Evolutionary conservation across 495 filamentous ascomycete species (phyloP).

Genomic region (Podospora sp.): DNA sequence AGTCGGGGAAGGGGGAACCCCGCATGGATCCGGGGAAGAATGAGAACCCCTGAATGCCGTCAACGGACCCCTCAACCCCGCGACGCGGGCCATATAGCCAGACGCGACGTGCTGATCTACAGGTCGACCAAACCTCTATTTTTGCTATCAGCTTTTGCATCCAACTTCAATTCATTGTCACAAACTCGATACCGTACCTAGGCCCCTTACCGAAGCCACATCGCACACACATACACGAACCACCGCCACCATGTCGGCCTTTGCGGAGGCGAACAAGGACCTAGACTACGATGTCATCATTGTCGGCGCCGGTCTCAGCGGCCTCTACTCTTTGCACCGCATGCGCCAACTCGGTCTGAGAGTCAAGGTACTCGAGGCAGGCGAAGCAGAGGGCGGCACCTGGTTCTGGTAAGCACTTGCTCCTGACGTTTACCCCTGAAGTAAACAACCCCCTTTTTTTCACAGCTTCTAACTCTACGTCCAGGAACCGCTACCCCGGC

Average conservation of each 20-base stretch:
- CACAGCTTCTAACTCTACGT: conserved; percentile 21
- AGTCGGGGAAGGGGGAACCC: too few relatives aligned
- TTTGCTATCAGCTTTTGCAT: not conserved
- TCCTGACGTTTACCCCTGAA: too few relatives aligned
- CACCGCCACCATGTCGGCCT: conserved; percentile 15
- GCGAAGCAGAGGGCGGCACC: conserved; percentile 52
- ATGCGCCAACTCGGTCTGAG: conserved; percentile 48
- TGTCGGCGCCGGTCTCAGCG: conserved; percentile 56
- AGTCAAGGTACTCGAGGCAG: conserved; percentile 50
- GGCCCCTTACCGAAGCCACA: too few relatives aligned
- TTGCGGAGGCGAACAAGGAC: conserved; percentile 20
- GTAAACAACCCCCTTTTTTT: not conserved
- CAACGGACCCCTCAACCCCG: too few relatives aligned
- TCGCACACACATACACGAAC: too few relatives aligned
- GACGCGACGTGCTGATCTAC: too few relatives aligned
- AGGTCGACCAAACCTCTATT: too few relatives aligned
- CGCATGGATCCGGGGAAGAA: too few relatives aligned
- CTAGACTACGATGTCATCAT: conserved; percentile 50
- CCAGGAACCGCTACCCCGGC: conserved; percentile 47
- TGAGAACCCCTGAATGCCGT: too few relatives aligned
- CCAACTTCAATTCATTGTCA: too few relatives aligned
- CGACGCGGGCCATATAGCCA: too few relatives aligned
- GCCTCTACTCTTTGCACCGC: conserved; percentile 46
- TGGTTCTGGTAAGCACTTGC: conserved; percentile 42
- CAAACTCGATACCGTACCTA: too few relatives aligned